Base-by-base conservation (phyloP, 1,139 yeast genomes). In the Citeromyces hawaiiensis region DNA sequence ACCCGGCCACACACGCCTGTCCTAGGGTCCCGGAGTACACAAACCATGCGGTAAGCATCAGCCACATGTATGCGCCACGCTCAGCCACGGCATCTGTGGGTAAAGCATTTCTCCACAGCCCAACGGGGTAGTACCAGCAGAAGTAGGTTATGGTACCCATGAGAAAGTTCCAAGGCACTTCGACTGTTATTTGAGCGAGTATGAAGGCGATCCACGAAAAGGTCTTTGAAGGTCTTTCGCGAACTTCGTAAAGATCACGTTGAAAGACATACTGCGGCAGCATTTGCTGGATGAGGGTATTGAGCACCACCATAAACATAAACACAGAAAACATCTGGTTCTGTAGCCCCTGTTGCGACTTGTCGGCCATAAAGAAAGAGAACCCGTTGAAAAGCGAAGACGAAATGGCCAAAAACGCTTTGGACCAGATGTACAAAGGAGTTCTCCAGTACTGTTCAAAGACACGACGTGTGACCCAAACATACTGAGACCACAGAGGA, bases 51-150 rank as follows among this genome's bases (percentile, higher is more conserved):
- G 68, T 59, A 16, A 73, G 50, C 40, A 66, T 63, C 51, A 83
- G 60, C 79, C 83, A 82, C 56, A 74, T 68, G 49, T 78, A 60
- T 4, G 75, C 87, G 48, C 91, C 91, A 57, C 91, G 66, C 42
- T 64, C 67, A 39, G 66, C 64, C 38, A 65, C 59, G 39, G 64
- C 58, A 40, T 73, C 74, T 29, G 86, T 77, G 17, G 60, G 61
- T 4, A 56, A 56, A 6, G 86, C 82, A 54, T 78, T 78, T 9
- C 52, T 43, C 50, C 76, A 72, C 43, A 77, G 61, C 2, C 93
- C 94, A 45, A 83, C 73, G 5, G 95, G 93, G 54, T 82, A 86
- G 59, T 83, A 86, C 77, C 83, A 83, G 44, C 79, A 71, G 53
- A 83, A 71, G 61, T 68, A 86, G 3, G 80, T 68, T 4, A 82